Conservation (phyloP, 2,329 filamentous ascomycete genomes). For the Pseudogymnoascus sp. region DNA sequence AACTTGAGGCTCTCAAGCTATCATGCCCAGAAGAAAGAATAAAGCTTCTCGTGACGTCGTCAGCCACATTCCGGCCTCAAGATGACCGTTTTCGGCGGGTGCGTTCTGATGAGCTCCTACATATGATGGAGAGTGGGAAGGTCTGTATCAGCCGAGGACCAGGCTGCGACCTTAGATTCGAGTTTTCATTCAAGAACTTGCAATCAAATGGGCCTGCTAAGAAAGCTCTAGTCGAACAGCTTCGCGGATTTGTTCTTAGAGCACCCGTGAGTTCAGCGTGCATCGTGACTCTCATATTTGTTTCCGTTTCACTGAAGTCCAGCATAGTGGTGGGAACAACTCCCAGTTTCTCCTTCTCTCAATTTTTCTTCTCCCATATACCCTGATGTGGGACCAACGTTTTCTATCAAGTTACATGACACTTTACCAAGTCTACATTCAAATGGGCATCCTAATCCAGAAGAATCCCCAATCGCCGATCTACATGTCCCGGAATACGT, state of each 20-base stretch:
- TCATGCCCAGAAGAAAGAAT: not conserved
- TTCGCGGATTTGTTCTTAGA: not conserved
- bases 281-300: not conserved
- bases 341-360: slow-evolving; percentile 22
- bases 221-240: not conserved
- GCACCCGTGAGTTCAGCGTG: not conserved
- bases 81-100: not conserved
- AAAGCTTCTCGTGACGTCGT: not conserved
- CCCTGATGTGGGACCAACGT: not conserved
- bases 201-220: not conserved
- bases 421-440: slow-evolving; percentile 10
- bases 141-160: not conserved
- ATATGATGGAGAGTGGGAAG: not conserved
- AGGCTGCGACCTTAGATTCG: not conserved
- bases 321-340: slow-evolving; percentile 24
- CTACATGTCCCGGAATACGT: slow-evolving; percentile 20
- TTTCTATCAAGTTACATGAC: slow-evolving; percentile 23
- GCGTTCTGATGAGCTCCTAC: not conserved
- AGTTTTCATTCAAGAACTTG: not conserved
- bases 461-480: slow-evolving; percentile 14
- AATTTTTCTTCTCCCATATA: slow-evolving; percentile 9
- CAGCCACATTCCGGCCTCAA: not conserved
- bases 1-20: not conserved
- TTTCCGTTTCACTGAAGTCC: not conserved
- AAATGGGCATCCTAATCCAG: not conserved